A percentile compares a stretch with the other conserved stretches of the same genome.
Evolutionary conservation across 108 stramenopile species (phyloP).

Genomic region (Cylindrotheca fusiformis): DNA sequence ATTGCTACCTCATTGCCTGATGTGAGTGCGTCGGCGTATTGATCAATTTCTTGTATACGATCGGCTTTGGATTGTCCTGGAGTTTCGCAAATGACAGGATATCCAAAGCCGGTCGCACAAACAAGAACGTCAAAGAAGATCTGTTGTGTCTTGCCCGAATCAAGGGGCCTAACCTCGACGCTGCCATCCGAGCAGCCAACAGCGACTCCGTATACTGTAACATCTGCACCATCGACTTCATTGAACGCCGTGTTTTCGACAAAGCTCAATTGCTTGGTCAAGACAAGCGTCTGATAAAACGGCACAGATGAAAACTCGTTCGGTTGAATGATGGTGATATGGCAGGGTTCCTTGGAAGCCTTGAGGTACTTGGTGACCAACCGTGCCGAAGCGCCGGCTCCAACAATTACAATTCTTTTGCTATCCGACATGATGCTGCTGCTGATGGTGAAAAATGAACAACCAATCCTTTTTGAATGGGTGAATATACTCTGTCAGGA

Average conservation of each 20-base stretch:
- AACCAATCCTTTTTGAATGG: too few species aligned
- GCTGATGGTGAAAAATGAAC: too few species aligned
- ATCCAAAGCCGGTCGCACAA: conserved; percentile 1
- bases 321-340: conserved; percentile 9
- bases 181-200: conserved; percentile 1
- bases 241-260: conserved; percentile 1
- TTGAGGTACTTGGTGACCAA: neutral
- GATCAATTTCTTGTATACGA: conserved; percentile 8
- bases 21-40: neutral
- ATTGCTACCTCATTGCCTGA: conserved; percentile 2
- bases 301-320: conserved; percentile 3
- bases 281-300: conserved; percentile 5
- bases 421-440: too few species aligned
- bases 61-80: conserved; percentile 1
- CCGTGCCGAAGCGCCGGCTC: conserved; percentile 9
- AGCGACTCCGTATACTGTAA: conserved; percentile 1
- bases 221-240: neutral
- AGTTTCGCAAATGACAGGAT: conserved; percentile 4
- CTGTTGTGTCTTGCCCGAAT: neutral
- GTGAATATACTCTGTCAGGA: too few species aligned
- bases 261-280: neutral
- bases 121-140: conserved; percentile 5
- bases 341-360: too few species aligned
- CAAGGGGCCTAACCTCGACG: conserved; percentile 1
- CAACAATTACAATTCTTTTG: conserved; percentile 4